These are phyloP conservation scores for Phytopythium aichiense DNA, from an alignment of 352 stramenopile genomes.

Conservation along the genomic window DNA sequence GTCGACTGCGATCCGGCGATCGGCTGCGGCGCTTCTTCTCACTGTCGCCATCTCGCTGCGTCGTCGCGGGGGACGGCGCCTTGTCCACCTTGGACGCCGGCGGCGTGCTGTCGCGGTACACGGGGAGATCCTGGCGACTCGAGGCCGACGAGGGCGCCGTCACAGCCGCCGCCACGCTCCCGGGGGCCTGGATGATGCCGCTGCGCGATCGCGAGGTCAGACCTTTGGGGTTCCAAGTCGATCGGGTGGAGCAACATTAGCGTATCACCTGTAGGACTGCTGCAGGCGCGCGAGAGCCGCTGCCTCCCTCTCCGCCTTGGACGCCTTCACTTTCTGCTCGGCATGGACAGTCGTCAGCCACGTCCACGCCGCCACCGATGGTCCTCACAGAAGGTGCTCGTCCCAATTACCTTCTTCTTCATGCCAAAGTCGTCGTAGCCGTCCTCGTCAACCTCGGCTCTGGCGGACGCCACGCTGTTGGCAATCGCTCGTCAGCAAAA, in stretches of 20 bases:
- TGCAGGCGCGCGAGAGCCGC: constrained; percentile 76
- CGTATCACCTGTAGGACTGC: constrained; percentile 67
- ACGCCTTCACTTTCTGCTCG: constrained; percentile 55
- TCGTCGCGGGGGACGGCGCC: background rate
- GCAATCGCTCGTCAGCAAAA: constrained; percentile 1
- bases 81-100: background rate
- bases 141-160: background rate
- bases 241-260: background rate
- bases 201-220: constrained; percentile 11
- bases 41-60: background rate
- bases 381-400: background rate
- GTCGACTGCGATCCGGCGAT: constrained; percentile 11
- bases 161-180: background rate
- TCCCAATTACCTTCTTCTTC: constrained; percentile 64
- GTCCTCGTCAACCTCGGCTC: constrained; percentile 77
- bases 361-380: too few relatives aligned
- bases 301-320: constrained; percentile 73
- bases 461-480: constrained; percentile 57
- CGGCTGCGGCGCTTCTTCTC: constrained; percentile 20
- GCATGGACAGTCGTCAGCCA: background rate
- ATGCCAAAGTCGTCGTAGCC: constrained; percentile 87
- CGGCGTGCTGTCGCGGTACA: background rate
- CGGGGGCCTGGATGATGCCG: constrained; percentile 38
- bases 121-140: background rate
- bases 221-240: background rate